These are phyloP conservation scores for Paraconiothyrium sp. DNA, from an alignment of 2,329 filamentous ascomycete species.

Conservation along the genomic window DNA sequence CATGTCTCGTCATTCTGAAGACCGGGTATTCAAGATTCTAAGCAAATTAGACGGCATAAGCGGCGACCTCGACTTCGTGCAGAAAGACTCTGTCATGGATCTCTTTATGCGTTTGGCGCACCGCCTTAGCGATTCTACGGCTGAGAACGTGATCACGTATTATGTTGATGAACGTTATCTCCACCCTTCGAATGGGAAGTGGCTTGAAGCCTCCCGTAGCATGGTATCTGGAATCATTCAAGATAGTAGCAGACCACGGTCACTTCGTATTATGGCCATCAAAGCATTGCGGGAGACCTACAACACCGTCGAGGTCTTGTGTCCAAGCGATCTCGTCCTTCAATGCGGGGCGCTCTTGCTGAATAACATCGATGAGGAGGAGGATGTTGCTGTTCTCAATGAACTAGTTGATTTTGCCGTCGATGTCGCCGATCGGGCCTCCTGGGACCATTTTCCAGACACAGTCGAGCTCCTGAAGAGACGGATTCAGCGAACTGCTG, in stretches of 20 bases:
- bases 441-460: conserved; percentile 65
- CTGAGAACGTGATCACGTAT: conserved; percentile 71
- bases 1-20: conserved; percentile 29
- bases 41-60: conserved; percentile 41
- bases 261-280: conserved; percentile 70
- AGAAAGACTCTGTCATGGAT: conserved; percentile 71
- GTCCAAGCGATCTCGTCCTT: conserved; percentile 65
- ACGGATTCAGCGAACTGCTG: conserved; percentile 37
- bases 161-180: conserved; percentile 75
- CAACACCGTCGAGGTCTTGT: conserved; percentile 62
- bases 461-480: conserved; percentile 54
- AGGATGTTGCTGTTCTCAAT: conserved; percentile 71
- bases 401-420: conserved; percentile 72
- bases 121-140: conserved; percentile 71
- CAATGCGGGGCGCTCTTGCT: conserved; percentile 71
- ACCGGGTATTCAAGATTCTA: conserved; percentile 40
- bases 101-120: conserved; percentile 72
- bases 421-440: conserved; percentile 69
- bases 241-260: conserved; percentile 67
- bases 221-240: conserved; percentile 72
- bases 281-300: conserved; percentile 65
- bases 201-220: conserved; percentile 70
- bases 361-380: conserved; percentile 68
- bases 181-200: conserved; percentile 74
- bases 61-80: conserved; percentile 62